Conservation (phyloP, 805 yeast genomes). For the Candida nanaspora region DNA sequence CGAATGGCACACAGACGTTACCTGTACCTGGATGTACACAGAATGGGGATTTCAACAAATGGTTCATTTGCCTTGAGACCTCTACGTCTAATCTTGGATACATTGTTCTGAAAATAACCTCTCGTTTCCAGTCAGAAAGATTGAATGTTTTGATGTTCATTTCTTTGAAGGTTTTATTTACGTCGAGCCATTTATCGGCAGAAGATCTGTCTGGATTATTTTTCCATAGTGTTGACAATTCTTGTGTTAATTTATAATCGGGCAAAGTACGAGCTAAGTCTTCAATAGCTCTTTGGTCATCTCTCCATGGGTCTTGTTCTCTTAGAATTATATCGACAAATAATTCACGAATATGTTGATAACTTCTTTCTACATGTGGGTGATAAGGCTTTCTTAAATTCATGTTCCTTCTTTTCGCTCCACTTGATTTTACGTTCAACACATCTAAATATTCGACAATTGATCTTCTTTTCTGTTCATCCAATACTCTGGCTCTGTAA, state of each 20-base stretch:
- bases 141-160: constrained; percentile 29
- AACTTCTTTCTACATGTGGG: constrained; percentile 77
- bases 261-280: constrained; percentile 58
- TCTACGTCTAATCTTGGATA: constrained; percentile 93
- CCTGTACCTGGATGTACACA: constrained; percentile 97
- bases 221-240: constrained; percentile 55
- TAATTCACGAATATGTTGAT: constrained; percentile 53
- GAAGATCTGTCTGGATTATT: constrained; percentile 44
- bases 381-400: constrained; percentile 74
- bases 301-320: constrained; percentile 86
- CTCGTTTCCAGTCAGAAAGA: constrained; percentile 65
- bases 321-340: constrained; percentile 61
- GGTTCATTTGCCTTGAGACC: constrained; percentile 84
- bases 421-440: constrained; percentile 43
- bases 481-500: constrained; percentile 63
- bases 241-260: constrained; percentile 47
- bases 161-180: constrained; percentile 43
- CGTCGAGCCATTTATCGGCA: constrained; percentile 71
- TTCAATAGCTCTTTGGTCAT: constrained; percentile 44
- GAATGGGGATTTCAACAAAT: constrained; percentile 91
- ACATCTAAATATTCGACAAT: constrained; percentile 82
- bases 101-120: constrained; percentile 67
- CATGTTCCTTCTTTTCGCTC: constrained; percentile 36
- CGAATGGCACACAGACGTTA: constrained; percentile 87
- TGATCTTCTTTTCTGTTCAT: constrained; percentile 68